Evolutionary conservation across 208 protist genomes (phyloP), one percentile per base, ranked within the genome.

Genomic region (Crithidia mellificae): DNA sequence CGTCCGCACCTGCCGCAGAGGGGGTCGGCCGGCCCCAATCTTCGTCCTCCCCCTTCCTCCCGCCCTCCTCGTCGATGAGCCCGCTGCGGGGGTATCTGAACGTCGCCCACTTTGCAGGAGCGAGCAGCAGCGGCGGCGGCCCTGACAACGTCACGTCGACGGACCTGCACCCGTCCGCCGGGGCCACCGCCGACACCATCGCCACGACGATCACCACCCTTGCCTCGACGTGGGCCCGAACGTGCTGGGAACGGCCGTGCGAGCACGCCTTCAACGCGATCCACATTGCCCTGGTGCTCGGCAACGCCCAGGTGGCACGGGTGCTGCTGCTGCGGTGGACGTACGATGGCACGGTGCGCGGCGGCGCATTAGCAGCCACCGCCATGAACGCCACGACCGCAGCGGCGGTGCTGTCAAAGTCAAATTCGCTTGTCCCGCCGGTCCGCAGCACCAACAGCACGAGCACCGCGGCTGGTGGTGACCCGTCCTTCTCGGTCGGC

Each of bases 261-360:
- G 19, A n/a, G 11, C 79, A 84, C 57, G 63, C 24, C 29, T 68
- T 84, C 17, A 70, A 68, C 29, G 44, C 70, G 2, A 55, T 84
- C 6, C 68, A 80, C 51, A 47, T 80, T 17, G 73, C 79, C 0
- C 70, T 84, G 17, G 30, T 62, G 25, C 73, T 80, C 6, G 79
- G 79, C 27, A 65, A 84, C 61, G 67, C 70, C 34, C 64, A 61
- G 53, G 70, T 65, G 70, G 25, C 57, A 20, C 56, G 53, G 29
- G 50, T 61, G 32, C 61, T 73, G 52, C 61, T 77, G 22, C 64
- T 67, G 15, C 43, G 50, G 9, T 49, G 55, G 62, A 29, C 30
- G 15, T 65, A 58, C 50, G 38, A 44, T 34, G 54, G 61, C 24
- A 53, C 17, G 2, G 57, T 12, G 17, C 22, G 57, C 5, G 57